Evolutionary conservation across 768 basidiomycete genomes (phyloP).

Genomic region (Termitomyces sp.): DNA sequence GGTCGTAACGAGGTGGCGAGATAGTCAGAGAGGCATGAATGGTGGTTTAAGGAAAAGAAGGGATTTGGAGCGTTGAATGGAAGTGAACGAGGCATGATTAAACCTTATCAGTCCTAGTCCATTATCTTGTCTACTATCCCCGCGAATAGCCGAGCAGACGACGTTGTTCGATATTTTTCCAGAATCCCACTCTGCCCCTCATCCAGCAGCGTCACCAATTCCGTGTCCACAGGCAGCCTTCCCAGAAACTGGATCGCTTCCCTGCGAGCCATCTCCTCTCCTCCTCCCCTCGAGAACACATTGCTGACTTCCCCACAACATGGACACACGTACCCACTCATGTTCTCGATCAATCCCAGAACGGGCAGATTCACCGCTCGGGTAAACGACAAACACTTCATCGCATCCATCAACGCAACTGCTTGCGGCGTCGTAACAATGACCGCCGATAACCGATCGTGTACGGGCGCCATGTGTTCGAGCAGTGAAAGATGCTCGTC

Average conservation of each 20-base stretch:
- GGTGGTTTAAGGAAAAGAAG: slow-evolving; percentile 9
- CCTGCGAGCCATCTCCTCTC: slow-evolving; percentile 76
- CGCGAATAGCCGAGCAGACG: slow-evolving; percentile 64
- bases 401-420: slow-evolving; percentile 89
- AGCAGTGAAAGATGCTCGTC: slow-evolving; percentile 96
- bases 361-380: slow-evolving; percentile 82
- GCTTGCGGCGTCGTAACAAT: slow-evolving; percentile 98
- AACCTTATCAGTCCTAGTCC: background rate
- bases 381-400: slow-evolving; percentile 96
- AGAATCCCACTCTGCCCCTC: slow-evolving; percentile 48
- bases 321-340: slow-evolving; percentile 97
- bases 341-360: slow-evolving; percentile 93
- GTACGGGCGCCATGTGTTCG: slow-evolving; percentile 86
- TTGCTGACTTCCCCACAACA: slow-evolving; percentile 95
- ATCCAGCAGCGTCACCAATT: slow-evolving; percentile 82
- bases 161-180: slow-evolving; percentile 57
- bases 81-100: slow-evolving; percentile 26
- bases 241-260: slow-evolving; percentile 80
- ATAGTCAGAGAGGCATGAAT: slow-evolving; percentile 7
- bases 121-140: slow-evolving; percentile 37
- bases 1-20: slow-evolving; percentile 4
- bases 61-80: slow-evolving; percentile 20
- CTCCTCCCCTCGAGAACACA: slow-evolving; percentile 92
- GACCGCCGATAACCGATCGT: slow-evolving; percentile 71
- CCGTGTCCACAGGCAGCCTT: slow-evolving; percentile 87